Evolutionary conservation across 192 early-diverging fungal genomes (phyloP), one percentile per base, ranked within the genome.

Genomic region (Coemansia sp.): DNA sequence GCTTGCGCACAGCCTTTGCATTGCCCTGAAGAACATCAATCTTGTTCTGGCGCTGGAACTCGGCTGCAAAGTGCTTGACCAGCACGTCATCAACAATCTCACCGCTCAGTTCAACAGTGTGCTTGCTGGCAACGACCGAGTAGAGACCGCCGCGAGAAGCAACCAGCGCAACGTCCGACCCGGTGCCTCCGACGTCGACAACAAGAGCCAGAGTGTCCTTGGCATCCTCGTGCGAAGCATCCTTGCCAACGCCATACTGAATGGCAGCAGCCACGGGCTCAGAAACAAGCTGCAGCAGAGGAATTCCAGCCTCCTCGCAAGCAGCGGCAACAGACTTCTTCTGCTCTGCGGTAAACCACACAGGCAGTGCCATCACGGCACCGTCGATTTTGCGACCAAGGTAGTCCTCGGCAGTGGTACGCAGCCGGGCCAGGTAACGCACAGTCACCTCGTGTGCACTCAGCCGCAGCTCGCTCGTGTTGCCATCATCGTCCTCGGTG

Each of bases 231-330:
- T 71, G 79, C 53, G 62, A 58, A 38, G 81, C 59, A 14, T 71
- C 61, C 64, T 82, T 69, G 23, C 83, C 84, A 57, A 86, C 66
- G 51, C 89, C 85, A 62, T 92, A 98, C 43, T 92, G 87, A 50
- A 98, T 75, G 39, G 87, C 91, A 53, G 93, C 93, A 24, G 94
- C 94, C 58, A 89, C 84, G 24, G 96, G 91, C 78, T 98, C 96
- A 34, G 87, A 80, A 19, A 98, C 82, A 43, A 91, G 82, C 81
- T 90, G 90, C 47, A 89, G 79, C 21, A 89, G 82, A 33, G 80
- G 80, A 64, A 97, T 85, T 15, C 92, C 93, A 30, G 93, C 92
- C 49, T 81, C 84, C 21, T 78, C 78, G 57, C 89, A 87, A 37
- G 90, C 83, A 45, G 71, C 65, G 15, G 73, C 59, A 22, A 98